A percentile compares a stretch with the other conserved stretches of the same genome.
phyloP scores from a whole-genome alignment of 768 basidiomycete genomes.

The Grammothele lineata region DNA sequence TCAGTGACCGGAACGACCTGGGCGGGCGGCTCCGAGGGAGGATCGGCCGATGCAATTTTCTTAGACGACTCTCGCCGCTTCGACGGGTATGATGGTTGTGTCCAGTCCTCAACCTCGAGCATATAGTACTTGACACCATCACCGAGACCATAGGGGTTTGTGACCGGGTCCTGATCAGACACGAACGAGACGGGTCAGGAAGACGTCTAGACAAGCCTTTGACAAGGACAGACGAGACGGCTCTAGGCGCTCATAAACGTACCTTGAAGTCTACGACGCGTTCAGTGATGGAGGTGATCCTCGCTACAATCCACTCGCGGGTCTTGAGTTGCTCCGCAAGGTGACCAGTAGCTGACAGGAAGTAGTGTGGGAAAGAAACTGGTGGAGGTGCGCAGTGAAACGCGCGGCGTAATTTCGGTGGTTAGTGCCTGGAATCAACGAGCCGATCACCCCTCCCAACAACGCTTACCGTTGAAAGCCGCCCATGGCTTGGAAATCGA shows the following conservation, averaged over 20 bases:
- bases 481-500: constrained; percentile 95
- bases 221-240: background rate
- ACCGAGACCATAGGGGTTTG: constrained; percentile 85
- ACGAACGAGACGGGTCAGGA: constrained; percentile 1
- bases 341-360: constrained; percentile 83
- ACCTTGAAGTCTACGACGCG: constrained; percentile 80
- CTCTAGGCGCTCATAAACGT: constrained; percentile 21
- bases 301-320: constrained; percentile 92
- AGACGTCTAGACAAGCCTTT: background rate
- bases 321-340: constrained; percentile 86
- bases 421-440: constrained; percentile 16
- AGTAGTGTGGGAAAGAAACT: constrained; percentile 98
- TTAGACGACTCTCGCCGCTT: constrained; percentile 54
- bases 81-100: constrained; percentile 58
- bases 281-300: constrained; percentile 86
- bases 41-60: constrained; percentile 36
- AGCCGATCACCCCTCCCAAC: constrained; percentile 2
- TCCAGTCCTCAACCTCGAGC: constrained; percentile 94
- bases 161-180: constrained; percentile 59
- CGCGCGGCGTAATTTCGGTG: too few species aligned
- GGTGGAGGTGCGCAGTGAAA: constrained; percentile 8
- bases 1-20: constrained; percentile 16
- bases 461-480: constrained; percentile 85
- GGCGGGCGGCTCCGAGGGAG: constrained; percentile 3
- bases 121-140: constrained; percentile 92